A percentile compares a stretch with the other conserved stretches of the same genome.
Conservation (phyloP, 2,329 filamentous ascomycete genomes). For the Penicillium italicum region DNA sequence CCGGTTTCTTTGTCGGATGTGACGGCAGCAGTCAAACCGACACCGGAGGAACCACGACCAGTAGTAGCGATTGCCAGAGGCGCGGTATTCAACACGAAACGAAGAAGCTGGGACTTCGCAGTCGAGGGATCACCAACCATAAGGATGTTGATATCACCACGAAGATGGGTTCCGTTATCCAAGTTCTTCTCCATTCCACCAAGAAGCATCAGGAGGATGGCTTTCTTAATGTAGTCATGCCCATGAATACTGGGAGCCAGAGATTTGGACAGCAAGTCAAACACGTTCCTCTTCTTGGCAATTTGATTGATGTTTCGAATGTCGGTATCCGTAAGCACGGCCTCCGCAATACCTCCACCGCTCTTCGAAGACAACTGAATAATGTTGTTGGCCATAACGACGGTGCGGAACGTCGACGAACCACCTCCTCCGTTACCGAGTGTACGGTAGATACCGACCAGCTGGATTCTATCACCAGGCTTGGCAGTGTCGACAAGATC, state of each 20-base stretch:
- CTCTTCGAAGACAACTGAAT: conserved; percentile 94
- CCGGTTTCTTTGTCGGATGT: conserved; percentile 97
- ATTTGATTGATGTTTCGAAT: conserved; percentile 99
- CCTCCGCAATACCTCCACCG: conserved; percentile 86
- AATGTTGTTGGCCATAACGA: conserved; percentile 91
- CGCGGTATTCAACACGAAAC: conserved; percentile 95
- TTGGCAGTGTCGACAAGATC: conserved; percentile 94
- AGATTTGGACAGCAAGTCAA: conserved; percentile 89
- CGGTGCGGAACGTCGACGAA: conserved; percentile 90
- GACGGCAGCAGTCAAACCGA: conserved; percentile 94
- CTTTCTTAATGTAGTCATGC: conserved; percentile 96
- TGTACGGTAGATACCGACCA: conserved; percentile 94
- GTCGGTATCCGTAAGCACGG: conserved; percentile 90
- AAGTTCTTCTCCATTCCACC: conserved; percentile 98
- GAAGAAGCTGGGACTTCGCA: conserved; percentile 94
- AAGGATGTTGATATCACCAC: conserved; percentile 97
- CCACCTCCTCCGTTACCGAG: conserved; percentile 87
- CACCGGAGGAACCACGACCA: conserved; percentile 91
- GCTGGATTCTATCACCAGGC: conserved; percentile 90
- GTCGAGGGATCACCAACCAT: conserved; percentile 99
- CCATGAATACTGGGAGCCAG: conserved; percentile 95
- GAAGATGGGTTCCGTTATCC: conserved; percentile 94
- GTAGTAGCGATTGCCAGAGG: conserved; percentile 96
- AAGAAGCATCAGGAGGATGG: conserved; percentile 89
- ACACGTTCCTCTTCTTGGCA: conserved; percentile 87